Conservation (phyloP, 2,329 filamentous ascomycete species). For the Nemania sp. region DNA sequence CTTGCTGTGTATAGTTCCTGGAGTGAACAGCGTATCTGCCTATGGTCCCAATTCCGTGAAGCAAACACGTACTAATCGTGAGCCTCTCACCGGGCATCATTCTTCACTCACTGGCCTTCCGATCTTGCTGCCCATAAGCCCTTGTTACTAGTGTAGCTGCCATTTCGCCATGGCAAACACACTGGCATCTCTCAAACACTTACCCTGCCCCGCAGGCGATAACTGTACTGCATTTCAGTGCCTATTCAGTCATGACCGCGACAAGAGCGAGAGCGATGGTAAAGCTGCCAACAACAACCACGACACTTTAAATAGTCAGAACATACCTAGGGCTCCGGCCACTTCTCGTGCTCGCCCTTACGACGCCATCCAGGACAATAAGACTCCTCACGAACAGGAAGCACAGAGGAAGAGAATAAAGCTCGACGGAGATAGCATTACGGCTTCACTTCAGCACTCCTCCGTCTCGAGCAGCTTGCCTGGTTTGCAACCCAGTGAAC, state of each 20-base stretch:
- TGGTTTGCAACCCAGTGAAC: slow-evolving; percentile 22
- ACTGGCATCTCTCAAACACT: slow-evolving; percentile 58
- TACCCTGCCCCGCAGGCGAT: slow-evolving; percentile 63
- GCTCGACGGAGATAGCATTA: slow-evolving; percentile 33
- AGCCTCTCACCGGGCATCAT: slow-evolving; percentile 1
- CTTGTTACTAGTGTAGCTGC: background rate
- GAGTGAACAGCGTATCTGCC: slow-evolving; percentile 23
- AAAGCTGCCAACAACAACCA: slow-evolving; percentile 28
- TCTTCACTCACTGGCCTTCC: slow-evolving; percentile 4
- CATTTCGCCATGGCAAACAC: slow-evolving; percentile 45
- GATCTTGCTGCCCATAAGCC: background rate
- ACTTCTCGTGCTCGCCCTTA: slow-evolving; percentile 17
- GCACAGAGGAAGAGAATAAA: slow-evolving; percentile 48
- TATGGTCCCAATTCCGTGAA: slow-evolving; percentile 17
- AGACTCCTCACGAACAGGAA: slow-evolving; percentile 33
- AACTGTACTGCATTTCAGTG: slow-evolving; percentile 63
- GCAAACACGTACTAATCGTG: slow-evolving; percentile 6
- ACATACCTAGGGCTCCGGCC: slow-evolving; percentile 8
- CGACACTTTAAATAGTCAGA: slow-evolving; percentile 14
- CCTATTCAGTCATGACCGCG: slow-evolving; percentile 61
- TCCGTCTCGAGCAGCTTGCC: slow-evolving; percentile 3
- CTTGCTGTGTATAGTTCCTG: background rate
- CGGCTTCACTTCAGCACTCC: slow-evolving; percentile 19
- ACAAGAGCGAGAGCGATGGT: slow-evolving; percentile 44
- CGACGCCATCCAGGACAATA: slow-evolving; percentile 17